Percentiles rank a stretch among this genome's conserved stretches.
Conservation (phyloP, 139 green algal genomes). For the Chlorella sp. region DNA sequence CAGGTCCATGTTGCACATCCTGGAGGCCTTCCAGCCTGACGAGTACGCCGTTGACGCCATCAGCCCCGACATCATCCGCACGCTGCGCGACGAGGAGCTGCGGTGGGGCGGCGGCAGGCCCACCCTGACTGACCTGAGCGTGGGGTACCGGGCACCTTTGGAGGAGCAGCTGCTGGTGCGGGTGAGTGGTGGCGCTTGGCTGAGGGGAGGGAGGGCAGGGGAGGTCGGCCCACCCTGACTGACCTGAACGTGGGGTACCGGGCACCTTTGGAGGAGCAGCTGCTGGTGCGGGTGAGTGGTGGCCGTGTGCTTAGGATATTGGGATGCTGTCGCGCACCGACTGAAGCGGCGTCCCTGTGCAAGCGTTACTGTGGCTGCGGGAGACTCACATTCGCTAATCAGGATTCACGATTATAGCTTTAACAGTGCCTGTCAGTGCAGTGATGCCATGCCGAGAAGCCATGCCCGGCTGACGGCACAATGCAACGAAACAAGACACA, state of each 20-base stretch:
- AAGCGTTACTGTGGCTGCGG: too few relatives aligned
- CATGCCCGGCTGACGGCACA: too few relatives aligned
- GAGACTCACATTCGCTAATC: too few relatives aligned
- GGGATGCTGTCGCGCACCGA: too few relatives aligned
- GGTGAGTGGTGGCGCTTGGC: too few relatives aligned
- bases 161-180: slow-evolving; percentile 6
- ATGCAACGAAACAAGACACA: too few relatives aligned
- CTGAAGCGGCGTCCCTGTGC: too few relatives aligned
- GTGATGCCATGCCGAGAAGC: too few relatives aligned
- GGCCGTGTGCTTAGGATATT: too few relatives aligned
- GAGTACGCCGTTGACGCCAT: slow-evolving; percentile 34
- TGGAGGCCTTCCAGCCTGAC: slow-evolving; percentile 47
- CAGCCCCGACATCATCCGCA: slow-evolving; percentile 24
- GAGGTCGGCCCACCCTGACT: slow-evolving; percentile 8
- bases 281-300: slow-evolving; percentile 1
- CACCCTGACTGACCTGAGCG: slow-evolving; percentile 14
- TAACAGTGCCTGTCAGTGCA: too few relatives aligned
- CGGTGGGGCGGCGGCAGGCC: slow-evolving; percentile 1
- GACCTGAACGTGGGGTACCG: slow-evolving; percentile 21
- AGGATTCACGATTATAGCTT: too few relatives aligned
- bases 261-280: slow-evolving; percentile 11
- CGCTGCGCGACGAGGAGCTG: slow-evolving; percentile 23
- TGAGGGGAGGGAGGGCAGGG: slow-evolving; percentile 3
- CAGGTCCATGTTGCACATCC: slow-evolving; percentile 45
- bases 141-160: slow-evolving; percentile 18